Evolutionary conservation across 2,329 filamentous ascomycete species (phyloP).

Genomic region (Ampelomyces quisqualis): DNA sequence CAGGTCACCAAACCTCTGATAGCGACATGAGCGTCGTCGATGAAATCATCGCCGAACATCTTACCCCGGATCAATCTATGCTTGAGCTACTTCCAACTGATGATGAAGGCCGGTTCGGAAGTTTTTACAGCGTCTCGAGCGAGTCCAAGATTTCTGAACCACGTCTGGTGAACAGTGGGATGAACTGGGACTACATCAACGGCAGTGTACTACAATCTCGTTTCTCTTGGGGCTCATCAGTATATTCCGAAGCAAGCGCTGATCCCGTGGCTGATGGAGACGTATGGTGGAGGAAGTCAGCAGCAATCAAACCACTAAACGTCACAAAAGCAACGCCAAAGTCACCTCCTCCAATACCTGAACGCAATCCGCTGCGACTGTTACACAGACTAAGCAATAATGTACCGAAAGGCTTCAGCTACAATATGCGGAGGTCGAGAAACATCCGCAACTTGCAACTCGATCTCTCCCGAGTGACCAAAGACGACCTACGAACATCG

Average conservation of each 20-base stretch:
- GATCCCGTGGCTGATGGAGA: background rate
- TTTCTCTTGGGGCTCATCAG: conserved; percentile 6
- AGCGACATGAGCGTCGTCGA: conserved; percentile 1
- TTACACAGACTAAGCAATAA: background rate
- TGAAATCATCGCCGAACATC: background rate
- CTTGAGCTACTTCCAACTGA: conserved; percentile 1
- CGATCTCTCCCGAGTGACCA: background rate
- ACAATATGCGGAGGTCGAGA: background rate
- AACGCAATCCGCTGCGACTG: conserved; percentile 3
- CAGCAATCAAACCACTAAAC: background rate
- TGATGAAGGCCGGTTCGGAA: conserved; percentile 1
- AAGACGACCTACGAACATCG: background rate
- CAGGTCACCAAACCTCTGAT: conserved; percentile 1
- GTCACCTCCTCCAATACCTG: background rate
- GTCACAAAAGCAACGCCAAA: background rate
- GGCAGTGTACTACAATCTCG: background rate
- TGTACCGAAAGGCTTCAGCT: background rate
- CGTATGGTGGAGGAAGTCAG: conserved; percentile 3
- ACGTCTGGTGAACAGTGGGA: background rate
- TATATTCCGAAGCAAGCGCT: background rate
- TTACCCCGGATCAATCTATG: conserved; percentile 1
- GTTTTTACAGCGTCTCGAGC: conserved; percentile 1
- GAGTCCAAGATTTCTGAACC: background rate
- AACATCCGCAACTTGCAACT: conserved; percentile 5
- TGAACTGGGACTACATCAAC: background rate